Evolutionary conservation across 257 asterid species (phyloP).

Genomic region (Ehretia macrophylla): DNA sequence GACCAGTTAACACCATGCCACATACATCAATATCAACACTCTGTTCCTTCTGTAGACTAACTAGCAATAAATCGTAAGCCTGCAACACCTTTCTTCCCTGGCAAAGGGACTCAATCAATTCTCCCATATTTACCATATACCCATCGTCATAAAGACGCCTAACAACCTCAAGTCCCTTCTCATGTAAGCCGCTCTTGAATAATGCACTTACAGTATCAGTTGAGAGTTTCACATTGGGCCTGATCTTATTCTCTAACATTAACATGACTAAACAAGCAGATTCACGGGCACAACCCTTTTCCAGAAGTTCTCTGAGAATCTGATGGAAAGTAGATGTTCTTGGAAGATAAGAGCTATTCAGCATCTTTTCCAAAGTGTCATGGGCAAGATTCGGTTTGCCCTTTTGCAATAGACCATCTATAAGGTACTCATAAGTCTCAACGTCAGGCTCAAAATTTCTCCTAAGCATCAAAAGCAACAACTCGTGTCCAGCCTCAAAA

Average conservation of each 20-base stretch:
- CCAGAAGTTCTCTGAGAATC: slow-evolving; percentile 53
- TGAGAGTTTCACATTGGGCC: slow-evolving; percentile 56
- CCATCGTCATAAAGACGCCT: slow-evolving; percentile 49
- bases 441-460: slow-evolving; percentile 50
- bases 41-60: slow-evolving; percentile 46
- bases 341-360: slow-evolving; percentile 57
- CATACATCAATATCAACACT: slow-evolving; percentile 28
- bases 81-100: slow-evolving; percentile 38
- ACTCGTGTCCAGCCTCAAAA: slow-evolving; percentile 45
- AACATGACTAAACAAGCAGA: slow-evolving; percentile 51
- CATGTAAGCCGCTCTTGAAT: slow-evolving; percentile 30
- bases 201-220: slow-evolving; percentile 52
- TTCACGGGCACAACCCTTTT: slow-evolving; percentile 42
- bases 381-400: slow-evolving; percentile 47
- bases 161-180: slow-evolving; percentile 47
- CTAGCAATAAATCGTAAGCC: slow-evolving; percentile 45
- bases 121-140: slow-evolving; percentile 45
- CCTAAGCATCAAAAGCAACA: slow-evolving; percentile 72
- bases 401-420: slow-evolving; percentile 47
- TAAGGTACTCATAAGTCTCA: slow-evolving; percentile 47
- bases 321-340: slow-evolving; percentile 55
- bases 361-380: slow-evolving; percentile 62
- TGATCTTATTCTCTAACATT: slow-evolving; percentile 59
- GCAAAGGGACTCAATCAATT: slow-evolving; percentile 47
- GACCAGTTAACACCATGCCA: slow-evolving; percentile 35